Evolutionary conservation across 148 eudicot species (phyloP).

Genomic region (Rhododendron henanense): DNA sequence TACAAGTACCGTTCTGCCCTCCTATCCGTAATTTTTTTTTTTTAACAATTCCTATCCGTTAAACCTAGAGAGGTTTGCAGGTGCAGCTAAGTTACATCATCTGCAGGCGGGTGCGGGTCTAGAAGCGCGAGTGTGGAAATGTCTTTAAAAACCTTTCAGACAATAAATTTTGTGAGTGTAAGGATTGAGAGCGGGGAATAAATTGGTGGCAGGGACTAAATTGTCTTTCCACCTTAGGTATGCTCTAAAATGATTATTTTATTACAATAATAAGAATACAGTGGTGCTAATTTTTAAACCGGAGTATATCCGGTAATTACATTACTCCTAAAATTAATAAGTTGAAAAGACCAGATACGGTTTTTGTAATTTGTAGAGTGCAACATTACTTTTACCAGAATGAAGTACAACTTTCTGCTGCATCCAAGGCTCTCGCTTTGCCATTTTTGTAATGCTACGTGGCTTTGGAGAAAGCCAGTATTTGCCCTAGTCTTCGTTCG

Average conservation of each 20-base stretch:
- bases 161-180: too few species aligned
- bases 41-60: background rate
- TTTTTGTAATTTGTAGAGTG: background rate
- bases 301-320: background rate
- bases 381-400: background rate
- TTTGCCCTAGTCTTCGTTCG: background rate
- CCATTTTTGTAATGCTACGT: background rate
- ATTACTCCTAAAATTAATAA: background rate
- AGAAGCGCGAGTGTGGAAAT: too few species aligned
- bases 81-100: too few species aligned
- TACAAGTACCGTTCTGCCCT: background rate
- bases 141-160: too few species aligned
- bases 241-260: too few species aligned
- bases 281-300: background rate
- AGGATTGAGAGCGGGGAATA: too few species aligned
- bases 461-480: background rate
- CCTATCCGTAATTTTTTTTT: background rate
- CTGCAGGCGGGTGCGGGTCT: too few species aligned
- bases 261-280: background rate
- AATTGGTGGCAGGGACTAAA: too few species aligned
- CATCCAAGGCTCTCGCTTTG: background rate
- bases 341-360: background rate
- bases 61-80: background rate
- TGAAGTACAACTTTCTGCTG: background rate
- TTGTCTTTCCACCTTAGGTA: too few species aligned